A percentile compares a stretch with the other conserved stretches of the same genome.
Conservation (phyloP, 2,329 filamentous ascomycete genomes). For the Cryphonectria japonica region DNA sequence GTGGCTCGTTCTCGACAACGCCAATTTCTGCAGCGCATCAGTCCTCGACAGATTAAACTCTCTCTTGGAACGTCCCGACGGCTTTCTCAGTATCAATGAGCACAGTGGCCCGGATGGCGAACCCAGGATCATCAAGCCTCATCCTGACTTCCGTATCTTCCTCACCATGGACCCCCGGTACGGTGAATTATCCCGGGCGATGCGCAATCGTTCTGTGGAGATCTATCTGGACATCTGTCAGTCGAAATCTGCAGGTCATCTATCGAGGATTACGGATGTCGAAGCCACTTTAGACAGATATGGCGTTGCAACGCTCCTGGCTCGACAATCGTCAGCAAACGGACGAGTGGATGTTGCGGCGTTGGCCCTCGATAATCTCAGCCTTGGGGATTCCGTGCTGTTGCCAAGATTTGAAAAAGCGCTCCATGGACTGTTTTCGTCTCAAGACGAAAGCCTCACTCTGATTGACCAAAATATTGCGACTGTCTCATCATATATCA, state of each 20-base stretch:
- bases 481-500: constrained; percentile 33
- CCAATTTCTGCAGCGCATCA: constrained; percentile 93
- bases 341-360: constrained; percentile 40
- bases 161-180: constrained; percentile 90
- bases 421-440: constrained; percentile 21
- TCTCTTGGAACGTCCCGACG: constrained; percentile 80
- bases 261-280: constrained; percentile 49
- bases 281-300: constrained; percentile 57
- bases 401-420: constrained; percentile 20
- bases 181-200: constrained; percentile 91
- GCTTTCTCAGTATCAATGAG: constrained; percentile 88
- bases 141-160: constrained; percentile 88
- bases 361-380: constrained; percentile 52
- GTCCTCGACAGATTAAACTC: constrained; percentile 95
- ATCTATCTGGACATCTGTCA: constrained; percentile 69
- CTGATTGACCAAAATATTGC: constrained; percentile 24
- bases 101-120: constrained; percentile 83
- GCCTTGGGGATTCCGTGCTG: constrained; percentile 47
- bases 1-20: constrained; percentile 96
- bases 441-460: constrained; percentile 10
- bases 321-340: constrained; percentile 33
- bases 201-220: constrained; percentile 94
- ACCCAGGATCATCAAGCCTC: constrained; percentile 77
- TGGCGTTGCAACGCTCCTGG: constrained; percentile 27
- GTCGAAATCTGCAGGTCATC: constrained; percentile 38